Conservation (phyloP, 306 rosid genomes). For the Fagus sylvatica region DNA sequence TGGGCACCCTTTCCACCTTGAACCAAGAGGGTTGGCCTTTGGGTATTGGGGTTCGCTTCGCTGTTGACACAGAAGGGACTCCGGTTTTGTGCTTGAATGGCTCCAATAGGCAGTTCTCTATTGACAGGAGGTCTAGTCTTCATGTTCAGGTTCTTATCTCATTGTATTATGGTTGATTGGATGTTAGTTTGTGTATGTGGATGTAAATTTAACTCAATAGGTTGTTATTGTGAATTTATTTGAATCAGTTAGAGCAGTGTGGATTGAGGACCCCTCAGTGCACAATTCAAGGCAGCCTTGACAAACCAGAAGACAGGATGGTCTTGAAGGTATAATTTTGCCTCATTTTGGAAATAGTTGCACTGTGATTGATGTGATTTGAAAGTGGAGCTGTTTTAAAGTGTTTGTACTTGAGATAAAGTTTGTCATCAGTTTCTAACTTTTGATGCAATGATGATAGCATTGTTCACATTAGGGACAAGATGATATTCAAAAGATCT, state of each 20-base stretch:
- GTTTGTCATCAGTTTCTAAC: too few relatives aligned
- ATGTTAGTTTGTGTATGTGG: not conserved
- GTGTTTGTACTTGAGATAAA: not conserved
- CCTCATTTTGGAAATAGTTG: not conserved
- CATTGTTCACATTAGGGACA: not conserved
- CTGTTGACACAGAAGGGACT: slow-evolving; percentile 70
- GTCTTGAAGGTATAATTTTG: slow-evolving; percentile 38
- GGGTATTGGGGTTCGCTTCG: slow-evolving; percentile 75
- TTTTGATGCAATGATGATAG: not conserved
- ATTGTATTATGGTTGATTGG: not conserved
- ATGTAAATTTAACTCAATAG: not conserved
- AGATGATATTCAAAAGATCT: too few relatives aligned
- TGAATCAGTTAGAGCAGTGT: slow-evolving; percentile 59
- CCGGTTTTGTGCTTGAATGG: slow-evolving; percentile 66
- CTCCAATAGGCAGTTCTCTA: slow-evolving; percentile 24
- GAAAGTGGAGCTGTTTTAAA: not conserved
- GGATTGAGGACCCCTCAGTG: slow-evolving; percentile 91
- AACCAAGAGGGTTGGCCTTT: slow-evolving; percentile 67
- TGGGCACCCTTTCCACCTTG: slow-evolving; percentile 68
- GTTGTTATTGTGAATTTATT: slow-evolving; percentile 14
- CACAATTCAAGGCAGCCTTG: slow-evolving; percentile 74
- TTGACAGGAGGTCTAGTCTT: slow-evolving; percentile 56
- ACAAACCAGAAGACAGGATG: slow-evolving; percentile 58
- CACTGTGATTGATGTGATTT: not conserved
- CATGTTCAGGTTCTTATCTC: slow-evolving; percentile 72